Percentiles rank a stretch among this genome's conserved stretches.
phyloP scores from a whole-genome alignment of 2,329 filamentous ascomycete species.

The Colletotrichum tropicale region DNA sequence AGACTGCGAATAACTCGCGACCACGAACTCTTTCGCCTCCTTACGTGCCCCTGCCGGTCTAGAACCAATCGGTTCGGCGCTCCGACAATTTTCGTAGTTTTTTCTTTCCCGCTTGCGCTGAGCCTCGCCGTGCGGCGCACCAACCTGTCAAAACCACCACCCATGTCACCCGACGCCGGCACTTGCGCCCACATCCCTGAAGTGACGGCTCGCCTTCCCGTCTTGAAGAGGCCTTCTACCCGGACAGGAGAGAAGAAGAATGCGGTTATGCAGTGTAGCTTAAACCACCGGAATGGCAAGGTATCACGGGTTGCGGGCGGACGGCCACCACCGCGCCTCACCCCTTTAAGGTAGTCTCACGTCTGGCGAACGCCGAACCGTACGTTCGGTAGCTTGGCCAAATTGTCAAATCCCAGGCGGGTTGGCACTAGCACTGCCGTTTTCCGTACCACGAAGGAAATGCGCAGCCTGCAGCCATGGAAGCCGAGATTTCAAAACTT shows the following conservation, averaged over 20 bases:
- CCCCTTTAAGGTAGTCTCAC: not conserved
- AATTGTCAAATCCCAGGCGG: not conserved
- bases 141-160: not conserved
- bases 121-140: not conserved
- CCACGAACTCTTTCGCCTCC: not conserved
- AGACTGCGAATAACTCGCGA: not conserved
- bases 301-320: not conserved
- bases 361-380: not conserved
- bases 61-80: not conserved
- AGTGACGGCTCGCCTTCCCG: not conserved
- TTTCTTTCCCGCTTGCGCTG: not conserved
- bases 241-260: not conserved
- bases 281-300: not conserved
- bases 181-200: not conserved
- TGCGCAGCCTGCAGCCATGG: not conserved
- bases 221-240: not conserved
- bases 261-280: not conserved
- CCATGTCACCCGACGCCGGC: not conserved
- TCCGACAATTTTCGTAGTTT: not conserved
- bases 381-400: not conserved
- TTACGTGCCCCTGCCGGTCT: not conserved
- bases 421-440: not conserved
- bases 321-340: not conserved
- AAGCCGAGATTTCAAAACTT: not conserved
- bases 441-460: not conserved